Evolutionary conservation across 2,329 filamentous ascomycete species (phyloP).

Genomic region (Monilinia laxa): DNA sequence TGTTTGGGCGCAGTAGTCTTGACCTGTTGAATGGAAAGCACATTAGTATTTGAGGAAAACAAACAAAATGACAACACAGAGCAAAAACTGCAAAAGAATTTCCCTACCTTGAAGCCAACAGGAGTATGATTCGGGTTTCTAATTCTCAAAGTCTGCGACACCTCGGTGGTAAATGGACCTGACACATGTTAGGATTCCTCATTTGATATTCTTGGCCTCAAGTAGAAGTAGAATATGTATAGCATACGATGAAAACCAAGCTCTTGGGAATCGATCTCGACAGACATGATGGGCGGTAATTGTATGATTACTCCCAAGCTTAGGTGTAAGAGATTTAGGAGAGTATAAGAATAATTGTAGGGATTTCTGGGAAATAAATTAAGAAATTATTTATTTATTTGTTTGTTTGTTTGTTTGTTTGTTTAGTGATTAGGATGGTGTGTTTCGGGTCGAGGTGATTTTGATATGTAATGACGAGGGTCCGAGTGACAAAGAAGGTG

Average conservation of each 20-base stretch:
- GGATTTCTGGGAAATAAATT: background rate
- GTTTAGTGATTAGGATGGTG: constrained; percentile 1
- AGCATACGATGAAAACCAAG: constrained; percentile 87
- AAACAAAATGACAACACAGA: constrained; percentile 26
- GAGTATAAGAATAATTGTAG: background rate
- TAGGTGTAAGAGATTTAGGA: background rate
- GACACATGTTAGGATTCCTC: constrained; percentile 28
- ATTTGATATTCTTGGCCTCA: constrained; percentile 17
- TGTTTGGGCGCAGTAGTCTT: constrained; percentile 99
- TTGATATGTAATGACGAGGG: constrained; percentile 16
- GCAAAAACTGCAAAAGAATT: background rate
- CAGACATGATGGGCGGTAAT: constrained; percentile 67
- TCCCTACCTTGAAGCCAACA: constrained; percentile 67
- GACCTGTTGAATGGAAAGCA: constrained; percentile 57
- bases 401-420: background rate
- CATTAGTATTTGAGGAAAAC: background rate
- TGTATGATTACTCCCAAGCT: background rate
- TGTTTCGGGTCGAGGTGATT: constrained; percentile 1
- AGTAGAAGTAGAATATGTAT: constrained; percentile 17
- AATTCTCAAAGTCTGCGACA: constrained; percentile 63
- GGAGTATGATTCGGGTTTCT: constrained; percentile 62
- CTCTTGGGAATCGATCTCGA: constrained; percentile 89
- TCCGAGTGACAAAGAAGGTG: constrained; percentile 17
- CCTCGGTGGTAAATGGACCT: constrained; percentile 68
- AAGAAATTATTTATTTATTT: too few species aligned